phyloP scores from a whole-genome alignment of 179 eudicot species.

The Spergularia azorica region DNA sequence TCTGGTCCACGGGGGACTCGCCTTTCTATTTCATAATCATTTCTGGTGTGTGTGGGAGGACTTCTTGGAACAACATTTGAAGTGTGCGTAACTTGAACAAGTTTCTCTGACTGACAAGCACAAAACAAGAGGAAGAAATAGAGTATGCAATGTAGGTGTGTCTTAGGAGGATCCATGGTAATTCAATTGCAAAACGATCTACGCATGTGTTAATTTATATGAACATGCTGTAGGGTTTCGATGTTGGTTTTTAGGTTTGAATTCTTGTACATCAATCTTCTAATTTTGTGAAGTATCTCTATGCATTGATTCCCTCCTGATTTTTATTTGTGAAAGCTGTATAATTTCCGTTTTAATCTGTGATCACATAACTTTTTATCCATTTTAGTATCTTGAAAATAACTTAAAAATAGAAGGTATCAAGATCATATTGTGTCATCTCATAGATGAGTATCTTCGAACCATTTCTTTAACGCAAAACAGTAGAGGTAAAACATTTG shows the following conservation, averaged over 20 bases:
- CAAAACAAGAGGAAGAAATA: background rate
- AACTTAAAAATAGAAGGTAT: too few relatives aligned
- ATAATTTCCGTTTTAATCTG: too few relatives aligned
- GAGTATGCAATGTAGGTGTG: background rate
- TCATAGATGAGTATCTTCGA: too few relatives aligned
- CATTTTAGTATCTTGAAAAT: too few relatives aligned
- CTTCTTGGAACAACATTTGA: background rate
- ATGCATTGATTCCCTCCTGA: too few relatives aligned
- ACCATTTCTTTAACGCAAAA: too few relatives aligned
- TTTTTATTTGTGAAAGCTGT: too few relatives aligned
- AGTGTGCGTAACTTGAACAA: background rate
- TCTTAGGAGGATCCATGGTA: background rate
- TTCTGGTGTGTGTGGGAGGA: background rate
- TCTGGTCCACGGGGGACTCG: background rate
- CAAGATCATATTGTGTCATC: too few relatives aligned
- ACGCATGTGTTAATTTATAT: background rate
- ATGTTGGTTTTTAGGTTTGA: background rate
- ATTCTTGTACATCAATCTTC: background rate
- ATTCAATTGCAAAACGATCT: background rate
- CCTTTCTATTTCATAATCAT: background rate
- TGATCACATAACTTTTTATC: too few relatives aligned
- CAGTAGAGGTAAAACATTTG: too few relatives aligned
- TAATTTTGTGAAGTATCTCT: background rate
- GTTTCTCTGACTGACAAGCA: background rate
- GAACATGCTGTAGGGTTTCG: background rate